Evolutionary conservation across 2,329 filamentous ascomycete genomes (phyloP), one percentile per base, ranked within the genome.

Genomic region (Ceratocystis eucalypticola): DNA sequence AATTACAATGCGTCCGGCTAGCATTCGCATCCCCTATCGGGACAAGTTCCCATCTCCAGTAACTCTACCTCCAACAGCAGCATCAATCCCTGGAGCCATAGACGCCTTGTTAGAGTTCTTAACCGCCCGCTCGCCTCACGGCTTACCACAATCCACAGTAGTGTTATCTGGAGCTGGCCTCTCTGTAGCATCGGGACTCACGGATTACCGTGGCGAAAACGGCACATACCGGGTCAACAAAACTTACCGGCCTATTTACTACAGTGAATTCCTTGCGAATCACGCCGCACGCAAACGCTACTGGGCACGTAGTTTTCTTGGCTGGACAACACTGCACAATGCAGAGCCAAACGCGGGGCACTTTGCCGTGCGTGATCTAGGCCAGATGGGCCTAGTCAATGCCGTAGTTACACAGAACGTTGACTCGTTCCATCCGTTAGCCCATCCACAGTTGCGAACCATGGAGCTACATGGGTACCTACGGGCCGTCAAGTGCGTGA

Each of bases 201-300:
- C 93, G 37, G 94, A 99, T 76, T 99, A 99, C 75, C 82, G 94
- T 66, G 94, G 94, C 22, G 81, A 84, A 63, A 89, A 92, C 70
- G 94, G 94, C 69, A 97, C 93, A 7, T 99, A 99, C 74, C 87
- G 91, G 55, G 82, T 94, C 72, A 97, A 97, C 77, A 91, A 89
- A 77, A 85, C 84, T 15, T 96, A 96, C 73, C 85, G 89, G 1
- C 94, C 93, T 41, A 95, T 96, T 70, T 99, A 96, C 77, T 92
- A 89, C 75, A 86, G 91, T 74, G 94, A 99, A 74, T 99, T 97
- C 73, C 76, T 91, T 55, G 78, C 81, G 61, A 88, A 79, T 70
- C 93, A 97, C 76, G 89, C 92, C 74, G 86, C 89, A 12, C 81
- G 94, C 70, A 94, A 96, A 76, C 80, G 94, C 69, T 99, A 99